Conservation (phyloP, 768 basidiomycete genomes). For the Trametes meyenii region DNA sequence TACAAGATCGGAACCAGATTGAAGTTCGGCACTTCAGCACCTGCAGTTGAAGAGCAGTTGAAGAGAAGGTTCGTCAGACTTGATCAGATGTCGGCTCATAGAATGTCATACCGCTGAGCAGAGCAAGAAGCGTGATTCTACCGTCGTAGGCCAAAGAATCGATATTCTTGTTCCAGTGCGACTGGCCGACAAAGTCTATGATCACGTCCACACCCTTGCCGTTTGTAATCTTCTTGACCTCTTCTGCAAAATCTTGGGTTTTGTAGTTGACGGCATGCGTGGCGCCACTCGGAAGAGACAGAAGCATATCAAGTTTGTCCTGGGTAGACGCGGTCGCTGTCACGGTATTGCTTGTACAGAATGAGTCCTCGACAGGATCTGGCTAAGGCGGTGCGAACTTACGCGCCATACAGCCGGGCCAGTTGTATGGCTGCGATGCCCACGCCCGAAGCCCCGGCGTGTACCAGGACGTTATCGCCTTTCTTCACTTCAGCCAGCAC, state of each 20-base stretch:
- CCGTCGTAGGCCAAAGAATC: constrained; percentile 72
- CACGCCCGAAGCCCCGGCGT: constrained; percentile 91
- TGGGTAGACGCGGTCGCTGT: constrained; percentile 85
- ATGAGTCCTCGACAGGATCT: constrained; percentile 6
- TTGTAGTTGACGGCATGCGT: constrained; percentile 86
- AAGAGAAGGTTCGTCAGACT: background rate
- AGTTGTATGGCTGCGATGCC: constrained; percentile 88
- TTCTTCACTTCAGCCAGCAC: constrained; percentile 67
- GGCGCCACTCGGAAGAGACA: constrained; percentile 65
- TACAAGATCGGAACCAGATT: constrained; percentile 70
- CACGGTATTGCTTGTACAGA: constrained; percentile 55
- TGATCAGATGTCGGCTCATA: background rate
- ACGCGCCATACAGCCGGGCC: constrained; percentile 76
- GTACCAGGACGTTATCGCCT: constrained; percentile 80
- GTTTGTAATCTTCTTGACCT: constrained; percentile 67
- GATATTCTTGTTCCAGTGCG: constrained; percentile 75
- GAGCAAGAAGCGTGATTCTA: constrained; percentile 67
- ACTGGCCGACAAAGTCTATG: constrained; percentile 82
- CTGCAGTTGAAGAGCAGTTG: constrained; percentile 38
- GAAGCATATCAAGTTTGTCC: constrained; percentile 80
- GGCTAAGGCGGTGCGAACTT: constrained; percentile 37
- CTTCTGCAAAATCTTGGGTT: constrained; percentile 76
- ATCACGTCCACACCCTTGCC: constrained; percentile 80
- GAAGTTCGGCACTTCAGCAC: constrained; percentile 50
- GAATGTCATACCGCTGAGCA: constrained; percentile 58